Conservation (phyloP, 1,139 yeast genomes). For the Oligophagozyma castellii region DNA sequence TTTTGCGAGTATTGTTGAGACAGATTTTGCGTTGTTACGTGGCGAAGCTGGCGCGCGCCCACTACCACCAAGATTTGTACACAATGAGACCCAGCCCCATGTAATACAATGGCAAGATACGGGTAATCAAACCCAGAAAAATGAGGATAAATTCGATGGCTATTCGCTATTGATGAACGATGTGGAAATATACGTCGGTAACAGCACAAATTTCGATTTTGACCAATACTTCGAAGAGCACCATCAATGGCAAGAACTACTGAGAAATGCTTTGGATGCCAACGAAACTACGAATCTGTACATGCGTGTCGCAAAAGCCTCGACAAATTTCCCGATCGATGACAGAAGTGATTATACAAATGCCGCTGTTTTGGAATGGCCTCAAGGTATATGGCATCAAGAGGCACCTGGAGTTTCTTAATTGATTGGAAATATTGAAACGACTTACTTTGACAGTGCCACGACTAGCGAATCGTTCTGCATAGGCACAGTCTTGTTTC, state of each 20-base stretch:
- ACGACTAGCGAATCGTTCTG: no score
- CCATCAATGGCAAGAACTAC: conserved; percentile 20
- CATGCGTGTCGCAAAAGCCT: conserved; percentile 40
- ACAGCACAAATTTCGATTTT: conserved; percentile 31
- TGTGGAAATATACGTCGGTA: conserved; percentile 59
- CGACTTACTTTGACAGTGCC: no score
- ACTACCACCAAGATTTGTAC: conserved; percentile 41
- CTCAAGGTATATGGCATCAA: conserved; percentile 36
- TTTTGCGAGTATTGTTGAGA: conserved; percentile 76
- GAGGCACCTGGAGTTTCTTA: conserved; percentile 33
- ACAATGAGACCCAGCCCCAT: conserved; percentile 11
- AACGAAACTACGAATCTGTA: conserved; percentile 31
- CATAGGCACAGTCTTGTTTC: no score
- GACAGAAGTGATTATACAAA: conserved; percentile 42
- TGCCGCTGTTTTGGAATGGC: conserved; percentile 46
- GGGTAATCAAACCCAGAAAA: conserved; percentile 4
- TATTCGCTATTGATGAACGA: conserved; percentile 64
- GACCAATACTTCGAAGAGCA: conserved; percentile 28
- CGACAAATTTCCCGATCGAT: conserved; percentile 28
- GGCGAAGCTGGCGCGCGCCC: conserved; percentile 58
- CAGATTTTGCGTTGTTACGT: conserved; percentile 50
- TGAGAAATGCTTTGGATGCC: conserved; percentile 13
- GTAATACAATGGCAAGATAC: conserved; percentile 15
- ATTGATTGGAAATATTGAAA: no score
- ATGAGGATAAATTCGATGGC: conserved; percentile 25